These are phyloP conservation scores for Krasilnikovozyma curviuscula DNA, from an alignment of 768 basidiomycete species.

Conservation along the genomic window DNA sequence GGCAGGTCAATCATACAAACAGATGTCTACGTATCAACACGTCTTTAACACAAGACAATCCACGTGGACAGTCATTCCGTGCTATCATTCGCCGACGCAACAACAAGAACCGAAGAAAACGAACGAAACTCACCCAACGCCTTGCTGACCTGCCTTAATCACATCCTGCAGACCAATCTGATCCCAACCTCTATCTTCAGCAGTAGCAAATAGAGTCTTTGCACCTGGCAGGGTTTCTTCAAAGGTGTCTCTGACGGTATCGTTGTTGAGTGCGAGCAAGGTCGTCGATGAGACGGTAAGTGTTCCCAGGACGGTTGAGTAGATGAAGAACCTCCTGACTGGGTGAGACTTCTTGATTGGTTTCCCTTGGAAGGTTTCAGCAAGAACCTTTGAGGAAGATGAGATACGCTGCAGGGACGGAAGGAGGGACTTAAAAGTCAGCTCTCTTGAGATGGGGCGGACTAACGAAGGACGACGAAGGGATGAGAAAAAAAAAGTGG, in stretches of 20 bases:
- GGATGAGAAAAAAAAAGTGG: no score
- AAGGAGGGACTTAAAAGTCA: no score
- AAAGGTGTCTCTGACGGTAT: constrained; percentile 70
- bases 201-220: constrained; percentile 55
- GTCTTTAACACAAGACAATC: constrained; percentile 9
- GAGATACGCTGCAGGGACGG: no score
- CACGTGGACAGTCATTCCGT: not conserved
- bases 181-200: constrained; percentile 63
- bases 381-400: no score
- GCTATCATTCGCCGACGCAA: not conserved
- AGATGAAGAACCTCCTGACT: constrained; percentile 46
- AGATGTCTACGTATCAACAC: not conserved
- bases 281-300: constrained; percentile 70
- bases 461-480: no score
- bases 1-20: not conserved
- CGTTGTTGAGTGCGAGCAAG: constrained; percentile 55
- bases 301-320: constrained; percentile 46
- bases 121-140: constrained; percentile 26
- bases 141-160: constrained; percentile 5
- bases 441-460: no score
- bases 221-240: constrained; percentile 59
- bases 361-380: no score
- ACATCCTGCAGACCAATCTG: constrained; percentile 38
- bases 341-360: no score
- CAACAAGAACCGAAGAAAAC: not conserved